Conservation (phyloP, 176 grass and related monocot genomes). For the Poa pratensis region DNA sequence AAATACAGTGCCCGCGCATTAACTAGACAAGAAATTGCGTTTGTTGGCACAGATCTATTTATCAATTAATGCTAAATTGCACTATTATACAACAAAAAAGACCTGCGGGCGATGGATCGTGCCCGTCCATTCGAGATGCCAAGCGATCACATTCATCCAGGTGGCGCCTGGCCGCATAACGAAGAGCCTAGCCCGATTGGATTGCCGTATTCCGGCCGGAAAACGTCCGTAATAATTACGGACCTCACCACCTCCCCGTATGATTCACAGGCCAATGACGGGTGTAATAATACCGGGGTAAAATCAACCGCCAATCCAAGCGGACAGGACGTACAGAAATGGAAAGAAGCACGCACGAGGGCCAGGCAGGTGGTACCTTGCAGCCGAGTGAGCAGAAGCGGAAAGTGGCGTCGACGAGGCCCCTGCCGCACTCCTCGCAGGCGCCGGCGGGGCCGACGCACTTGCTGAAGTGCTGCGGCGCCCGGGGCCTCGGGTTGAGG, state of each 20-base stretch:
- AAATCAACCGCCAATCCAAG: too few species aligned
- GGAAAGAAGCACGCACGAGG: not conserved
- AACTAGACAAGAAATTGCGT: not conserved
- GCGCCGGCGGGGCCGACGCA: too few species aligned
- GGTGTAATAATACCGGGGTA: too few species aligned
- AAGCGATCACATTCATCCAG: not conserved
- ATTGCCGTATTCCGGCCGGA: too few species aligned
- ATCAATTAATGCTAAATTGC: not conserved
- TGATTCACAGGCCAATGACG: too few species aligned
- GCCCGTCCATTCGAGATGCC: not conserved
- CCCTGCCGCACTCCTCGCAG: slow-evolving; percentile 29
- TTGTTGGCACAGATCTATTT: not conserved
- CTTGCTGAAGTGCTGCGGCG: not conserved
- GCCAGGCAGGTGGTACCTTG: slow-evolving; percentile 53
- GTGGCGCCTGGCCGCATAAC: not conserved
- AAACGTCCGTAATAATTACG: too few species aligned
- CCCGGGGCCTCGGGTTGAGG: slow-evolving; percentile 5
- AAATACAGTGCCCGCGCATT: not conserved
- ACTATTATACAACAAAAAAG: not conserved
- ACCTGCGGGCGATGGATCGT: not conserved
- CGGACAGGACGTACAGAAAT: not conserved
- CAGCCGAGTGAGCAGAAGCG: slow-evolving; percentile 80
- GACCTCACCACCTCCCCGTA: too few species aligned
- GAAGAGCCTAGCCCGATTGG: too few species aligned
- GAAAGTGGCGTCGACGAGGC: not conserved